These are phyloP conservation scores for Phytopythium cucurbitacearum DNA, from an alignment of 352 stramenopile genomes.

Conservation along the genomic window DNA sequence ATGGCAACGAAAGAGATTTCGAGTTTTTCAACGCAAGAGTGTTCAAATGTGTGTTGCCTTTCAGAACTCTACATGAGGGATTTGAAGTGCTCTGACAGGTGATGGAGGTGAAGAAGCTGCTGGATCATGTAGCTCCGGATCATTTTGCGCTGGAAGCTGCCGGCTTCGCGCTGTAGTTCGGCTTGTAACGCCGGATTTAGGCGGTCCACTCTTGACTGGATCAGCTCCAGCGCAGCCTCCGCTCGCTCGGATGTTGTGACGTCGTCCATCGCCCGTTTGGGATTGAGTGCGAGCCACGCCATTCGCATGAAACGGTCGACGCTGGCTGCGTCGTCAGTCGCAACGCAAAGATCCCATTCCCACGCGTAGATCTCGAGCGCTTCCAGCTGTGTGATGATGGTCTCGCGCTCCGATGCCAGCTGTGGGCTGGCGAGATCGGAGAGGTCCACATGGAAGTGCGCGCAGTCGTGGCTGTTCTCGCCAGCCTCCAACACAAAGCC, in stretches of 20 bases:
- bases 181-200: neutral
- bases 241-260: neutral
- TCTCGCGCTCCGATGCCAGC: neutral
- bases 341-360: slow-evolving; percentile 3
- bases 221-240: too few species aligned
- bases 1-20: slow-evolving; percentile 3
- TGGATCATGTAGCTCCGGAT: slow-evolving; percentile 20
- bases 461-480: slow-evolving; percentile 82
- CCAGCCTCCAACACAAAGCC: slow-evolving; percentile 73
- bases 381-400: slow-evolving; percentile 4
- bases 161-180: neutral
- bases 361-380: slow-evolving; percentile 4
- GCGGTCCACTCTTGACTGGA: slow-evolving; percentile 2
- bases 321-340: neutral
- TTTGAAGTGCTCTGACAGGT: slow-evolving; percentile 5
- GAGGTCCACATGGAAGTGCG: slow-evolving; percentile 50
- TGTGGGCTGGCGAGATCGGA: neutral
- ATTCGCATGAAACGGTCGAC: neutral
- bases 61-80: neutral
- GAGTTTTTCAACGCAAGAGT: slow-evolving; percentile 32
- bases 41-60: neutral
- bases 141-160: slow-evolving; percentile 11
- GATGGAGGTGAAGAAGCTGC: slow-evolving; percentile 13
- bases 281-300: neutral
- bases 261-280: neutral